phyloP scores from a whole-genome alignment of 768 basidiomycete species.

The Cyathus striatus region DNA sequence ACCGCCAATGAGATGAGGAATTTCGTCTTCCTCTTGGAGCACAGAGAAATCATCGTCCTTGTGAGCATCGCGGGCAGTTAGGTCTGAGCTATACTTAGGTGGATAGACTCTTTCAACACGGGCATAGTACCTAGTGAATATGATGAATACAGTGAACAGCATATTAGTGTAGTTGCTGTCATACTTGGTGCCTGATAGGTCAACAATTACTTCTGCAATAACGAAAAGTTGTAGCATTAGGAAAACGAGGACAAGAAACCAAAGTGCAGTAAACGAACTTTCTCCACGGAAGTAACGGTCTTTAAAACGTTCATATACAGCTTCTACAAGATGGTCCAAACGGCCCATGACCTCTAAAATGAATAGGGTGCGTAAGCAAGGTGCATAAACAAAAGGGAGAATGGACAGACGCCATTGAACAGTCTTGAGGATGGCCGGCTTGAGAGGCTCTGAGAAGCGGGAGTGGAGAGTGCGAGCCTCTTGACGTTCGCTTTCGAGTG shows the following conservation, averaged over 20 bases:
- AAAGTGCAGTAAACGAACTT: slow-evolving; percentile 47
- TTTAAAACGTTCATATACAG: slow-evolving; percentile 93
- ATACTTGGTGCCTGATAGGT: slow-evolving; percentile 85
- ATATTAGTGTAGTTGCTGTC: slow-evolving; percentile 15
- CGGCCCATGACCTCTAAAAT: slow-evolving; percentile 90
- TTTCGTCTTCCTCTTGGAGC: slow-evolving; percentile 37
- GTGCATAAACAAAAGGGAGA: slow-evolving; percentile 14
- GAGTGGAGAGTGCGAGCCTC: slow-evolving; percentile 88
- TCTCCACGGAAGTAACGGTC: slow-evolving; percentile 92
- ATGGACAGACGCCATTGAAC: slow-evolving; percentile 92
- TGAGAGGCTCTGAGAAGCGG: slow-evolving; percentile 89
- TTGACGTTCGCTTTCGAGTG: slow-evolving; percentile 84
- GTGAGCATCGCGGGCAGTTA: slow-evolving; percentile 43
- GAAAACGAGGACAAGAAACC: slow-evolving; percentile 3
- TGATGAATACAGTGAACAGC: slow-evolving; percentile 13
- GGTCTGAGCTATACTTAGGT: slow-evolving; percentile 46
- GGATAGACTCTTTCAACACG: slow-evolving; percentile 76
- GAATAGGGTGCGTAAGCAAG: slow-evolving; percentile 12
- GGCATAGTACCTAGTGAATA: slow-evolving; percentile 64
- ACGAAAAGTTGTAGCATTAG: slow-evolving; percentile 5
- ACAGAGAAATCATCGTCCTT: slow-evolving; percentile 43
- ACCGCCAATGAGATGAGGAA: slow-evolving; percentile 67
- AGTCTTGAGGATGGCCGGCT: slow-evolving; percentile 83
- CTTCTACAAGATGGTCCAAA: slow-evolving; percentile 91
- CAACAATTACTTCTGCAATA: slow-evolving; percentile 86